Evolutionary conservation across 2,329 filamentous ascomycete genomes (phyloP), one percentile per base, ranked within the genome.

Genomic region (Chalaropsis thielavioides): DNA sequence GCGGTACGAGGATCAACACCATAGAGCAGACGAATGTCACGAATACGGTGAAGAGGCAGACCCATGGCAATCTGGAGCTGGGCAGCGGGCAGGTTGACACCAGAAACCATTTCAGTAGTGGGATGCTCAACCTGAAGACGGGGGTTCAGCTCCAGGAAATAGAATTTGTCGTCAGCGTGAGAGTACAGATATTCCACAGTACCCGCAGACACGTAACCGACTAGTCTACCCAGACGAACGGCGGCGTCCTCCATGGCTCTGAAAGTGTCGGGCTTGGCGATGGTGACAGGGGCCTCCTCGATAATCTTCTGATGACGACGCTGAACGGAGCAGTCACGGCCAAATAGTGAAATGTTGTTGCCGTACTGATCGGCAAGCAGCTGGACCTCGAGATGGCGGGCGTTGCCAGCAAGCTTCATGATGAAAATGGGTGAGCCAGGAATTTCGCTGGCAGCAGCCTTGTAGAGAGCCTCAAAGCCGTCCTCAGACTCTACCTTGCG

Each of bases 21-120:
- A 75, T 99, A 99, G 66, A 99, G 82, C 68, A 99, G 82, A 72
- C 94, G 87, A 76, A 99, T 99, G 76, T 99, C 94, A 71, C 90
- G 87, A 72, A 99, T 94, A 72, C 92, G 85, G 81, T 97, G 91
- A 63, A 99, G 81, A 63, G 94, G 94, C 49, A 99, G 82, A 84
- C 94, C 94, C 94, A 99, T 99, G 73, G 94, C 94, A 78, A 99
- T 88, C 80, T 99, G 94, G 63, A 99, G 88, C 80, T 99, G 94
- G 64, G 94, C 94, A 68, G 95, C 94, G 62, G 94, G 94, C 74
- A 99, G 77, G 77, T 97, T 96, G 74, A 99, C 94, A 74, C 95
- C 94, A 72, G 88, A 95, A 69, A 99, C 94, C 94, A 99, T 99
- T 76, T 99, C 94, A 35, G 94, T 99, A 63, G 92, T 99, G 58